Conservation (phyloP, 78 protist species). For the Acrasis kona region DNA sequence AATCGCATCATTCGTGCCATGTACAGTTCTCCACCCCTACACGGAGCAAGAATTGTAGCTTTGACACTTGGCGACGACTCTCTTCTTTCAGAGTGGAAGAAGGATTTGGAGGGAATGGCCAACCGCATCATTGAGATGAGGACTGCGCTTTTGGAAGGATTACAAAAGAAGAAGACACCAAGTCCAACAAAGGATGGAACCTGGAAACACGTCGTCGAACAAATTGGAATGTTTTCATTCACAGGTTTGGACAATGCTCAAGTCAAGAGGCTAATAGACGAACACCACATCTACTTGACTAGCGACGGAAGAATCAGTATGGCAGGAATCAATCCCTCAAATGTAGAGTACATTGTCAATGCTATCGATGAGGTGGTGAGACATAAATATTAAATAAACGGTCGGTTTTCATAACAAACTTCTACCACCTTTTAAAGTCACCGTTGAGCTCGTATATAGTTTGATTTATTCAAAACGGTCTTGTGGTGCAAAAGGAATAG, state of each 20-base stretch:
- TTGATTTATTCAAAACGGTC: too few species aligned
- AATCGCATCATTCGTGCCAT: constrained; percentile 71
- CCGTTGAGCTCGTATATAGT: too few species aligned
- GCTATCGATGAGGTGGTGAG: constrained; percentile 78
- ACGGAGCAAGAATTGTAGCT: constrained; percentile 91
- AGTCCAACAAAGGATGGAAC: too few species aligned
- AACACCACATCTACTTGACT: constrained; percentile 72
- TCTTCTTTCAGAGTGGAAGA: constrained; percentile 36
- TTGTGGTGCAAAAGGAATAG: too few species aligned
- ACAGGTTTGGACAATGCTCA: constrained; percentile 62
- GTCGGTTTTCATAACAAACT: too few species aligned
- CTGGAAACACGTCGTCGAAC: constrained; percentile 80
- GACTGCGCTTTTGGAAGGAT: constrained; percentile 37
- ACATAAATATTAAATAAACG: too few species aligned
- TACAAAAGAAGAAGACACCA: constrained; percentile 29
- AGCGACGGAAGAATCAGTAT: constrained; percentile 92
- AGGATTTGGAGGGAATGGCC: constrained; percentile 62
- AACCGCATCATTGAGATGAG: constrained; percentile 65
- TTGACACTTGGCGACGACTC: constrained; percentile 41
- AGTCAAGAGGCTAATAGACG: constrained; percentile 36
- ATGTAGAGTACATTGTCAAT: constrained; percentile 65
- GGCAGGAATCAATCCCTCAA: constrained; percentile 78
- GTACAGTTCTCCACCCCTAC: constrained; percentile 93
- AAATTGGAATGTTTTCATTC: constrained; percentile 95
- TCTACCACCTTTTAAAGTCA: too few species aligned